Evolutionary conservation across 1,284 basidiomycete species (phyloP).

Genomic region (Cystobasidiaceae sp.): DNA sequence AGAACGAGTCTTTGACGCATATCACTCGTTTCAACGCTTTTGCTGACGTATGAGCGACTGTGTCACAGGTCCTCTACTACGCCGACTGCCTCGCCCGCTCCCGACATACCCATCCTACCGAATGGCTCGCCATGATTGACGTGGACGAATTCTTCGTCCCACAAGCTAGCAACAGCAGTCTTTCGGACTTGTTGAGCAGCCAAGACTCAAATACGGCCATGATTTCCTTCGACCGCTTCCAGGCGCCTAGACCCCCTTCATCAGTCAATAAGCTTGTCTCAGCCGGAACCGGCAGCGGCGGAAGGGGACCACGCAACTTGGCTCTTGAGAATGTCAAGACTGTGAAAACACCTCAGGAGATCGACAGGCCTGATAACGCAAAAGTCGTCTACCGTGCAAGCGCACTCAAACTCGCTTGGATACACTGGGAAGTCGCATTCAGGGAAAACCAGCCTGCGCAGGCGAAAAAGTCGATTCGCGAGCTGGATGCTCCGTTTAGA

Average conservation of each 20-base stretch:
- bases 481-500: not conserved
- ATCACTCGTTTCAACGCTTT: not conserved
- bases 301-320: not conserved
- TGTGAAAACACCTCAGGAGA: not conserved
- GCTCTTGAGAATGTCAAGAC: not conserved
- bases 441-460: not conserved
- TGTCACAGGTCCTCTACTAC: conserved; percentile 19
- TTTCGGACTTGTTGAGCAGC: not conserved
- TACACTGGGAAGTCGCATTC: conserved; percentile 13
- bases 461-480: not conserved
- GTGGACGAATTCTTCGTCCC: conserved; percentile 21
- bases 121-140: conserved; percentile 26
- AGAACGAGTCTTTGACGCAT: not conserved
- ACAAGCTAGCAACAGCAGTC: not conserved
- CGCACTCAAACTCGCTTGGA: conserved; percentile 8
- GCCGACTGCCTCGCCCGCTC: conserved; percentile 23
- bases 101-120: conserved; percentile 13
- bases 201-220: not conserved
- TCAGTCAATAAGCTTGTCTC: too few species aligned
- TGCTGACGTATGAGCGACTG: too few species aligned
- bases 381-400: not conserved
- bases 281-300: too few species aligned
- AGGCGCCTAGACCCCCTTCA: too few species aligned
- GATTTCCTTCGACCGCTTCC: too few species aligned
- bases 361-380: conserved; percentile 10